Evolutionary conservation across 2,329 filamentous ascomycete genomes (phyloP), one percentile per base, ranked within the genome.

Genomic region (Fusarium verticillioides): DNA sequence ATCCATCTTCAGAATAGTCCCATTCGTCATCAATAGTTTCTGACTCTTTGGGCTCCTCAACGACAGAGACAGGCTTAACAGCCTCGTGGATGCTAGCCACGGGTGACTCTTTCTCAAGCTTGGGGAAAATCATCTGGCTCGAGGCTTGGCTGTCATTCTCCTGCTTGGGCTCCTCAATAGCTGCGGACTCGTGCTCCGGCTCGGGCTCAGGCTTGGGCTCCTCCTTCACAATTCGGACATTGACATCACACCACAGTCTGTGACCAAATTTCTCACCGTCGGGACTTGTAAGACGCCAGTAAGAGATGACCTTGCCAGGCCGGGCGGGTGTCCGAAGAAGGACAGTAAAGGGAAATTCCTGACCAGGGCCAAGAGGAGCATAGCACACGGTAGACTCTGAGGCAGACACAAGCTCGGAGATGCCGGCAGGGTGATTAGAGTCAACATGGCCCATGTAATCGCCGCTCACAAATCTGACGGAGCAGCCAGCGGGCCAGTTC

Each of bases 401-500:
- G 60, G 95, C 94, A 39, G 90, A 90, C 42, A 91, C 89, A 65
- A 98, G 91, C 76, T 95, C 91, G 43, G 88, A 87, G 63, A 94
- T 90, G 75, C 92, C 93, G n/a, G 93, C 91, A 30, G 95, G 93
- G 78, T 93, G 93, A 70, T 88, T 88, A 58, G 93, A 91, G 81
- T 97, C 94, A 61, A 97, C 89, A 75, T 95, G 93, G 77, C 97
- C 94, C 96, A 99, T 98, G 84, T 96, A 95, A 82, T 98, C 96
- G 57, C 96, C 96, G 65, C 96, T 95, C 66, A 97, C 93, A 79
- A 95, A 98, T 83, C 93, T 94, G 77, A 98, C 93, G 63, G 92
- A 93, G 86, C 94, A 97, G 70, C 95, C 96, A 62, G 91, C 90
- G 42, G 96, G 96, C 96, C 96, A 99, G 18, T 91, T 83, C 56